A percentile compares a stretch with the other conserved stretches of the same genome.
phyloP scores from a whole-genome alignment of 2,329 filamentous ascomycete species.

The Venturiaceae sp. region DNA sequence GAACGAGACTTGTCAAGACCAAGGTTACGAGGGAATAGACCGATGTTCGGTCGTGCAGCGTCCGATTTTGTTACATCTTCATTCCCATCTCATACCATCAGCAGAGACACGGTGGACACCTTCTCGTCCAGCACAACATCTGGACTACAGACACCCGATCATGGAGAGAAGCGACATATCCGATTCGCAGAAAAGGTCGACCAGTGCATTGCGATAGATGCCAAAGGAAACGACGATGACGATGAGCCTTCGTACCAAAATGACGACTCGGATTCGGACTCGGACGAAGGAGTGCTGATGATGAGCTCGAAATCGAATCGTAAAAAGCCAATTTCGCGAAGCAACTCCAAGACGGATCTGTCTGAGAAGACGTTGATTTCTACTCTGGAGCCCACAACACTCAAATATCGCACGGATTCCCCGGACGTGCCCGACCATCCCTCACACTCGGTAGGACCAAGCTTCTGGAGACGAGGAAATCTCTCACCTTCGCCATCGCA shows the following conservation, averaged over 20 bases:
- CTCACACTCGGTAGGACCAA: conserved; percentile 28
- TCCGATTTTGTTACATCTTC: conserved; percentile 61
- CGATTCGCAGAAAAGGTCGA: conserved; percentile 95
- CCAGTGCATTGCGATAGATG: conserved; percentile 89
- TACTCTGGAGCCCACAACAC: conserved; percentile 75
- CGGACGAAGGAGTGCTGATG: conserved; percentile 70
- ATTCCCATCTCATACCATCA: conserved; percentile 54
- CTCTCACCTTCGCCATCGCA: conserved; percentile 70
- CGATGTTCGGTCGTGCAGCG: conserved; percentile 48
- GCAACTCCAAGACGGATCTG: conserved; percentile 45
- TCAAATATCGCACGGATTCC: conserved; percentile 74
- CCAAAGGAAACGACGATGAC: conserved; percentile 64
- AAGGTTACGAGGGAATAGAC: conserved; percentile 38
- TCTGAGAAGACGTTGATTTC: conserved; percentile 77
- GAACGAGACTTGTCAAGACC: conserved; percentile 50
- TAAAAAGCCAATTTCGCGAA: conserved; percentile 41
- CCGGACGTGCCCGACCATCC: conserved; percentile 53
- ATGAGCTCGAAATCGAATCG: conserved; percentile 56
- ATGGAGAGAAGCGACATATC: conserved; percentile 68
- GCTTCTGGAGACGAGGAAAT: conserved; percentile 34
- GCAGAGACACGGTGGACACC: conserved; percentile 49
- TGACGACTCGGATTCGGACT: conserved; percentile 44
- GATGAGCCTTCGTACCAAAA: conserved; percentile 23
- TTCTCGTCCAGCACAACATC: conserved; percentile 62
- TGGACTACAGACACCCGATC: conserved; percentile 52